These are phyloP conservation scores for Backusella tarrabulga DNA, from an alignment of 192 early-diverging fungal species.

Conservation along the genomic window DNA sequence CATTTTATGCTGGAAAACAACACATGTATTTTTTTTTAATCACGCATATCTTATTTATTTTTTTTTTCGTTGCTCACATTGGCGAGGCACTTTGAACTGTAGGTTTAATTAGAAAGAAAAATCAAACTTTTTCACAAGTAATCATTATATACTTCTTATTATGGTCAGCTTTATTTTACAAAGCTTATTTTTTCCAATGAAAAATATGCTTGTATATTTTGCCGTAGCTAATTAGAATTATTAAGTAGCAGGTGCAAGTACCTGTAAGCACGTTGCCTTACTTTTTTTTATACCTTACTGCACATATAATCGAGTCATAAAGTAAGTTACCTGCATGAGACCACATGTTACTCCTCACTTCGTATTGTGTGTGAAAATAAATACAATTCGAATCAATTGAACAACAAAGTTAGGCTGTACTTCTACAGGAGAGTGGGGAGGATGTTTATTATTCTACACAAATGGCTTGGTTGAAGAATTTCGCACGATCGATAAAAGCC, in stretches of 20 bases:
- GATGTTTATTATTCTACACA: slow-evolving; percentile 66
- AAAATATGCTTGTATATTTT: background rate
- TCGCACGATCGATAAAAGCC: slow-evolving; percentile 72
- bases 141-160: background rate
- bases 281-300: background rate
- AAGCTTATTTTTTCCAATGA: background rate
- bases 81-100: background rate
- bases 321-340: background rate
- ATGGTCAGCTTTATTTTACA: background rate
- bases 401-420: slow-evolving; percentile 1
- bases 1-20: background rate
- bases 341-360: slow-evolving; percentile 1
- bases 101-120: background rate
- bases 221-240: background rate
- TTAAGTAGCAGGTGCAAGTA: background rate
- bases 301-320: background rate
- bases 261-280: background rate
- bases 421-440: slow-evolving; percentile 38
- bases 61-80: background rate
- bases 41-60: background rate
- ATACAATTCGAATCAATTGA: background rate
- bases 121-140: background rate
- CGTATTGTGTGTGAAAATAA: background rate
- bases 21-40: background rate
- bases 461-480: slow-evolving; percentile 92